phyloP scores from a whole-genome alignment of 202 grass and related monocot species.

The Carex sylvatica region DNA sequence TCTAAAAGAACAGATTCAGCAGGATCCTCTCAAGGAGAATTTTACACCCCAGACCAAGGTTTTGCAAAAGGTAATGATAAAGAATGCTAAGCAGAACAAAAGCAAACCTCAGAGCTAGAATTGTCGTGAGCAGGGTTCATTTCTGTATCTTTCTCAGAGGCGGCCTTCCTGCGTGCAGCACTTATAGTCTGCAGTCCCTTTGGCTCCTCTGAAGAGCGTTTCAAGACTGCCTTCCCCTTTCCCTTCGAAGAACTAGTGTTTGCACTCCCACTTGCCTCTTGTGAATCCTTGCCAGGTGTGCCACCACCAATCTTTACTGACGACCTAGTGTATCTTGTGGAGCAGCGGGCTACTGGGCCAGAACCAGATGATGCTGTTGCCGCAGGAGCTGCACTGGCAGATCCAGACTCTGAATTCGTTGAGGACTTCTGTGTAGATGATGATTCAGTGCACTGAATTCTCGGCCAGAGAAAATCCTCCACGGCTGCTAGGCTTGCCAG shows the following conservation, averaged over 20 bases:
- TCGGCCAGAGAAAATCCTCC: conserved; percentile 91
- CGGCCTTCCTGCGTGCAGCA: conserved; percentile 43
- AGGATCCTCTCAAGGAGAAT: background rate
- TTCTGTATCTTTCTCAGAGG: conserved; percentile 59
- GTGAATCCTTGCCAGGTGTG: conserved; percentile 44
- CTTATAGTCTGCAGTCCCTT: conserved; percentile 69
- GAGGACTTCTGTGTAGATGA: conserved; percentile 38
- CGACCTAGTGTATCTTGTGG: conserved; percentile 56
- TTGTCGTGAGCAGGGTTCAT: conserved; percentile 45
- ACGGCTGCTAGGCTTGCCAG: conserved; percentile 75
- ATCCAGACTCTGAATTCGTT: conserved; percentile 57
- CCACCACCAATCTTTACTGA: conserved; percentile 41
- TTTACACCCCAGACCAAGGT: background rate
- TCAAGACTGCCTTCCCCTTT: conserved; percentile 81
- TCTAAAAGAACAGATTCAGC: conserved; percentile 4
- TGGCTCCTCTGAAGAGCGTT: conserved; percentile 41
- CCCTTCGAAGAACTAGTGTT: conserved; percentile 50
- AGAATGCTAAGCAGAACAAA: conserved; percentile 3
- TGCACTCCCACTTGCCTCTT: conserved; percentile 39
- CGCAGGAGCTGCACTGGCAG: conserved; percentile 33
- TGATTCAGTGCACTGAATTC: conserved; percentile 62
- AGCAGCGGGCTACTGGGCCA: conserved; percentile 34
- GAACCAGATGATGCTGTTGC: conserved; percentile 36
- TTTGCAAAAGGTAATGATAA: background rate
- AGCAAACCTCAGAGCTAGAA: conserved; percentile 70